Base-by-base conservation (phyloP, 306 rosid genomes). In the Lotus japonicus region DNA sequence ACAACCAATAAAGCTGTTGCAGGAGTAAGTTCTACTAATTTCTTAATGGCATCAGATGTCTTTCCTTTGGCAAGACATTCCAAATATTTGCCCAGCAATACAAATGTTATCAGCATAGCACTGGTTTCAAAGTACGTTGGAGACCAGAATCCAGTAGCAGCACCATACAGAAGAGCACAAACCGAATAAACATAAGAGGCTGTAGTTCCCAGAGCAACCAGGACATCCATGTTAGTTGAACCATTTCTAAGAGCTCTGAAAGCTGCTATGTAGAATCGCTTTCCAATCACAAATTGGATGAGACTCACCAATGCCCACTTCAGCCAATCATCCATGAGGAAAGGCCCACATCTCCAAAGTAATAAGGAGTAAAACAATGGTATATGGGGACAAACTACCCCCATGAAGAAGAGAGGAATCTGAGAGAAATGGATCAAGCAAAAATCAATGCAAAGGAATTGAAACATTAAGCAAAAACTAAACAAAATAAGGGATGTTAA, bases 1-100 rank as follows among this genome's bases (percentile, higher is more conserved):
- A 88, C 74, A 73, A 95, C 83, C 78, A 90, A 73, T 64, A 82
- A 64, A 26, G 99, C 96, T 33, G 91, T 88, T 61, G 99, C 89
- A 16, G 99, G 99, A 38, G 95, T 62, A 76, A 95, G 95, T 81
- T 88, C 96, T 64, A 95, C 91, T 80, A 95, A 78, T 77, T 95
- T 95, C 80, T 88, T 95, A 84, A 95, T 95, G 82, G 99, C 99
- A 84, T 95, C 96, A 18, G 99, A 95, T 39, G 99, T 95, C 84
- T 95, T 95, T 70, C 99, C 99, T 70, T 95, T 95, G 55, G 99
- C 99, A 74, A 95, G 95, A 71, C 92, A 90, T 84, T 95, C 99
- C 84, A 95, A 72, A 78, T 95, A 95, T 78, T 95, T 95, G 8
- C 99, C 99, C 90, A 95, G 67, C 61, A 95, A 83, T 33, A 95